Base-by-base conservation (phyloP, 2,329 filamentous ascomycete species). In the Escovopsis sp. region DNA sequence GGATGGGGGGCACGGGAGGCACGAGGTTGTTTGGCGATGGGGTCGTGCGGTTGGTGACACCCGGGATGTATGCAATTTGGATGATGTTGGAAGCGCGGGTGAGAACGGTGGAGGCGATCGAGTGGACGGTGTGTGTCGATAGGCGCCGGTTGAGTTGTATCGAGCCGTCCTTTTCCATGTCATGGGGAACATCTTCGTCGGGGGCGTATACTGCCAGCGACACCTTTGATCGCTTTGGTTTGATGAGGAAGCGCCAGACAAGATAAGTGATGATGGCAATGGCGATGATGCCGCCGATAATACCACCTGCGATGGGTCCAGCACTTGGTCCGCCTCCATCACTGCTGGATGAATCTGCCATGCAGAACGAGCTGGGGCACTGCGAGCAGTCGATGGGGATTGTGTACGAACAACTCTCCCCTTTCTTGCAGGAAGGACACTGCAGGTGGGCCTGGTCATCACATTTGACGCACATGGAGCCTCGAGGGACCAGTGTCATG, bases 41-140 rank as follows among this genome's bases (percentile, higher is more conserved):
- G 7, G 81, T 80, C 11, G 88, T 87, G 51, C 89, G 77, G 65
- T 95, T 95, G 47, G 86, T 95, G 54, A 96, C 88, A 46, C 91
- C 91, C 12, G 91, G 91, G 51, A 98, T 96, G 62, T 96, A 98
- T 43, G 91, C 91, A 63, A 98, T 98, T 65, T 96, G 91, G 55
- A 98, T 98, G 59, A 98, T 89, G 67, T 98, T 98, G 55, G 91
- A 96, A 39, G 91, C 91, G 48, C 91, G 80, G 15, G 91, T 96
- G 47, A 95, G 75, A 45, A 96, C 87, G 26, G 89, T 96, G 9
- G 88, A 95, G 12, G 91, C 91, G 57, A 98, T 86, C 11, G 89
- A 96, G 55, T 82, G 75, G 43, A 89, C 81, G n/a, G 85, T 85
- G 58, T 91, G 79, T 37, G 85, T 84, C 10, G 88, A 91, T 43